These are phyloP conservation scores for Talaromyces sp. DNA, from an alignment of 2,329 filamentous ascomycete genomes.

Conservation along the genomic window DNA sequence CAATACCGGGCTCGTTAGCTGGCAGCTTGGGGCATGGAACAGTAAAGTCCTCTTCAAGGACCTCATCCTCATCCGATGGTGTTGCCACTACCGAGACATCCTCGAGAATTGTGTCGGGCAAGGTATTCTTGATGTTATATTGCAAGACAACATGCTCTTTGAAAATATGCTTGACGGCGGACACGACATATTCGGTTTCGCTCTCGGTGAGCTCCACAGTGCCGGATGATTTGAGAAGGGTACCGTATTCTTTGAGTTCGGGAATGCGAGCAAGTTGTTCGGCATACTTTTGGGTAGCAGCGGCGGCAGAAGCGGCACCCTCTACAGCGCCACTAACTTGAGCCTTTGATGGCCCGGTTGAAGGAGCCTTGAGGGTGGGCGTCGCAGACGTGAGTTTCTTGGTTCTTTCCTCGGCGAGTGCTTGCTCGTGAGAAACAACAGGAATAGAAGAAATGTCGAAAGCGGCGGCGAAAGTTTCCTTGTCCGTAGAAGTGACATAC, in stretches of 20 bases:
- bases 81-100: slow-evolving; percentile 80
- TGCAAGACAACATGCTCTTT: slow-evolving; percentile 94
- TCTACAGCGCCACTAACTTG: slow-evolving; percentile 65
- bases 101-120: slow-evolving; percentile 84
- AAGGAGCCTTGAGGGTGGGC: slow-evolving; percentile 89
- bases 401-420: slow-evolving; percentile 89
- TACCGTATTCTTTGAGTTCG: slow-evolving; percentile 84
- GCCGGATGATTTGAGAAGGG: slow-evolving; percentile 83
- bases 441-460: slow-evolving; percentile 92
- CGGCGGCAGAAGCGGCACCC: slow-evolving; percentile 69
- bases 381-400: slow-evolving; percentile 95
- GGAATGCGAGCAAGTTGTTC: slow-evolving; percentile 84
- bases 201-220: slow-evolving; percentile 89
- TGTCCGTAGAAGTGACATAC: slow-evolving; percentile 92
- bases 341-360: slow-evolving; percentile 70
- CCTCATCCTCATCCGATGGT: slow-evolving; percentile 75
- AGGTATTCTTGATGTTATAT: slow-evolving; percentile 96
- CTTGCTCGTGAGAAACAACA: slow-evolving; percentile 91
- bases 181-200: slow-evolving; percentile 95
- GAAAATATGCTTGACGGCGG: slow-evolving; percentile 93
- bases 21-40: slow-evolving; percentile 78
- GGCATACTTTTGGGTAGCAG: slow-evolving; percentile 80
- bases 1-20: slow-evolving; percentile 82
- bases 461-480: slow-evolving; percentile 73
- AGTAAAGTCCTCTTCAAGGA: slow-evolving; percentile 80